These are phyloP conservation scores for Yarrowia keelungensis DNA, from an alignment of 805 yeast genomes.

Conservation along the genomic window DNA sequence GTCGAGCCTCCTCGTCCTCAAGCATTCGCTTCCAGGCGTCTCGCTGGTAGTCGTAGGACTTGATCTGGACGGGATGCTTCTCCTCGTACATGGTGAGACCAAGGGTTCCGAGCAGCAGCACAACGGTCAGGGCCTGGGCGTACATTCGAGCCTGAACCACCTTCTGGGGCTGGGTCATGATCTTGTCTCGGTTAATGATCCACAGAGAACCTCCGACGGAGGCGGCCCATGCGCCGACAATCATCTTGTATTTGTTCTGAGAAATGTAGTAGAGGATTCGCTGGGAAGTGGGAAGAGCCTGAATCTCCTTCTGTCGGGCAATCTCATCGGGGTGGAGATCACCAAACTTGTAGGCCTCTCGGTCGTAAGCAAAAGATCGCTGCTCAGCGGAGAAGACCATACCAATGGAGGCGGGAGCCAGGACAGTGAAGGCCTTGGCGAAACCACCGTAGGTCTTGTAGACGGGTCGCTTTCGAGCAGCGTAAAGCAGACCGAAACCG, in stretches of 20 bases:
- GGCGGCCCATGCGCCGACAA: slow-evolving; percentile 79
- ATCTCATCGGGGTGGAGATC: slow-evolving; percentile 54
- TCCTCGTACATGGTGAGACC: slow-evolving; percentile 52
- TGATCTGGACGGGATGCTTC: slow-evolving; percentile 35
- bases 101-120: slow-evolving; percentile 70
- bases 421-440: slow-evolving; percentile 64
- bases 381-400: slow-evolving; percentile 73
- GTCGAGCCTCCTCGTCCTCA: slow-evolving; percentile 54
- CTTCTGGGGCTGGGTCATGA: slow-evolving; percentile 78
- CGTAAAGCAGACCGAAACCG: slow-evolving; percentile 62
- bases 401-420: slow-evolving; percentile 69
- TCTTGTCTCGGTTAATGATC: slow-evolving; percentile 71
- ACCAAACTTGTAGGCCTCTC: slow-evolving; percentile 61
- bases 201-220: slow-evolving; percentile 83
- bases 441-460: slow-evolving; percentile 39
- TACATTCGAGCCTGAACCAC: slow-evolving; percentile 90
- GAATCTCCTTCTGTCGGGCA: slow-evolving; percentile 57
- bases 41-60: slow-evolving; percentile 35
- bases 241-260: slow-evolving; percentile 66
- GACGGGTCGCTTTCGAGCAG: slow-evolving; percentile 55
- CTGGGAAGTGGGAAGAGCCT: slow-evolving; percentile 56
- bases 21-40: slow-evolving; percentile 60
- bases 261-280: slow-evolving; percentile 58
- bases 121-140: slow-evolving; percentile 83
- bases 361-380: slow-evolving; percentile 72